A percentile compares a stretch with the other conserved stretches of the same genome.
Evolutionary conservation across 768 basidiomycete genomes (phyloP).

Genomic region (Phanerodontia chrysosporium): DNA sequence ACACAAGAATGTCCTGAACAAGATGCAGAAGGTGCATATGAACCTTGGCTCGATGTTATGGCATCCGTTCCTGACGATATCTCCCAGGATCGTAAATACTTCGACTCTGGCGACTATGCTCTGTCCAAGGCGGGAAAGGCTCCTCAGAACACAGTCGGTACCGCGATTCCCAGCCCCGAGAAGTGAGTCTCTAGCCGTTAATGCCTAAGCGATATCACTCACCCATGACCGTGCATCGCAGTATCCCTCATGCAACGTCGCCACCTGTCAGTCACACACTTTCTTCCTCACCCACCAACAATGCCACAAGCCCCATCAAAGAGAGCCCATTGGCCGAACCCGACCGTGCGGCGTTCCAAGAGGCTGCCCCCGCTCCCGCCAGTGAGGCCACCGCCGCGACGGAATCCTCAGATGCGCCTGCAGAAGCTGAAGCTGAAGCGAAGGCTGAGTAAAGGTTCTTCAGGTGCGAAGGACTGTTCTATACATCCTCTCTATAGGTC

Average conservation of each 20-base stretch:
- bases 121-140: constrained; percentile 91
- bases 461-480: neutral
- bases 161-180: constrained; percentile 96
- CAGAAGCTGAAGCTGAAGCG: neutral
- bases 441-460: neutral
- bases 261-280: constrained; percentile 46
- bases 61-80: neutral
- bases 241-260: constrained; percentile 88
- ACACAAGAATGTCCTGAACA: constrained; percentile 88
- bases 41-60: neutral
- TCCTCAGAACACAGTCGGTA: constrained; percentile 87
- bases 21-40: constrained; percentile 83
- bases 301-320: constrained; percentile 52
- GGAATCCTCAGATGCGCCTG: neutral
- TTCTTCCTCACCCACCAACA: constrained; percentile 71
- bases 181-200: constrained; percentile 52
- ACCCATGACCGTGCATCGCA: constrained; percentile 28
- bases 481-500: neutral
- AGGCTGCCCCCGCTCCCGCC: neutral
- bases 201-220: neutral
- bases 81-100: constrained; percentile 93
- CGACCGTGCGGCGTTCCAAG: neutral
- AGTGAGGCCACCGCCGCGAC: neutral
- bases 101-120: constrained; percentile 98
- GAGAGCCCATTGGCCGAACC: constrained; percentile 43